These are phyloP conservation scores for Lycium ferocissimum DNA, from an alignment of 257 asterid genomes.

Conservation along the genomic window DNA sequence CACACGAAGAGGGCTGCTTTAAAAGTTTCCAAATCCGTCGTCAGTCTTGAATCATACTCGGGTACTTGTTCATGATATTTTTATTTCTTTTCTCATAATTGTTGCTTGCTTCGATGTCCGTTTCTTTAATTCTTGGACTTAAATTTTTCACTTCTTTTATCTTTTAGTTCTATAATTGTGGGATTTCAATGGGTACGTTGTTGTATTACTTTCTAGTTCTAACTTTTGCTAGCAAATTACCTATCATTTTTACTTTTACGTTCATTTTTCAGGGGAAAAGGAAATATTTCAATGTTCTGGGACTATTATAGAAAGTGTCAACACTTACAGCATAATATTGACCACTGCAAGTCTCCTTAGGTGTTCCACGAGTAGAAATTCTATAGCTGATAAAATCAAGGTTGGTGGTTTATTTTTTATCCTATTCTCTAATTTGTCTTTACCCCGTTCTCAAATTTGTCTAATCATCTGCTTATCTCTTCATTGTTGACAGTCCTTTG, in stretches of 20 bases:
- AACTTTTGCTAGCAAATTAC: background rate
- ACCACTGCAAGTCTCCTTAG: constrained; percentile 28
- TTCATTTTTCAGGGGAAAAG: background rate
- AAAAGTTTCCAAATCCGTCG: background rate
- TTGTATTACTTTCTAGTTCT: background rate
- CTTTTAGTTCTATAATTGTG: background rate
- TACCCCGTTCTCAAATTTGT: background rate
- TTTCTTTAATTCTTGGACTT: background rate
- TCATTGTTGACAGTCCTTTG: background rate
- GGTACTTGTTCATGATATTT: background rate
- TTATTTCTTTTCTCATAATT: background rate
- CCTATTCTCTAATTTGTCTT: background rate
- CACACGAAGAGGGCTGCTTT: background rate
- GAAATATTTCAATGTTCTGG: constrained; percentile 18
- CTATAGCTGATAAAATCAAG: background rate
- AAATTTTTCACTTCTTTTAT: background rate
- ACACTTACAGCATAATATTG: background rate
- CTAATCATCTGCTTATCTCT: background rate
- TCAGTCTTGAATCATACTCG: constrained; percentile 4
- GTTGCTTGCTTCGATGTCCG: background rate
- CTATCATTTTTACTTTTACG: background rate
- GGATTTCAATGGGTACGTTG: background rate
- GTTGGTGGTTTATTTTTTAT: background rate
- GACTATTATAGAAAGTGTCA: constrained; percentile 6
- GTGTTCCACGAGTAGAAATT: background rate